These are phyloP conservation scores for Pichia exigua DNA, from an alignment of 805 yeast genomes.

Conservation along the genomic window DNA sequence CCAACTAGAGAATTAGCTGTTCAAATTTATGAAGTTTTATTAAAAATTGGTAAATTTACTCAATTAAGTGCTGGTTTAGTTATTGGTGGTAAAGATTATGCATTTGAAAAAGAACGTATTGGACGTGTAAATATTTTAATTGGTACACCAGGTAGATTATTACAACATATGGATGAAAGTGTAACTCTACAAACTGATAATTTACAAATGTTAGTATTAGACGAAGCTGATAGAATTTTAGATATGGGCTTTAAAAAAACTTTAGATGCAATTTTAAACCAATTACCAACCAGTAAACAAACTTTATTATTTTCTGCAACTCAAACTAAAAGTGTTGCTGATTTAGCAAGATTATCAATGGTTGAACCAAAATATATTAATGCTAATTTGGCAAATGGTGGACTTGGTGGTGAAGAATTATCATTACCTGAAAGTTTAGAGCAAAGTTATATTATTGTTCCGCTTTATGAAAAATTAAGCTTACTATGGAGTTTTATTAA, in stretches of 20 bases:
- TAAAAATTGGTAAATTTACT: constrained; percentile 70
- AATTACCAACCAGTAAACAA: constrained; percentile 74
- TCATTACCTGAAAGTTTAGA: constrained; percentile 75
- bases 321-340: constrained; percentile 73
- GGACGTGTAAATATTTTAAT: constrained; percentile 72
- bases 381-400: constrained; percentile 25
- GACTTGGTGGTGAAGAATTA: constrained; percentile 14
- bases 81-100: constrained; percentile 88
- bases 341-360: constrained; percentile 72
- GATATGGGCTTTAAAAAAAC: constrained; percentile 91
- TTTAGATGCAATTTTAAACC: constrained; percentile 69
- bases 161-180: constrained; percentile 88
- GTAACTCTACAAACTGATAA: constrained; percentile 69
- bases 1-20: constrained; percentile 91
- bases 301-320: constrained; percentile 85
- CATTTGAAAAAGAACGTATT: constrained; percentile 73
- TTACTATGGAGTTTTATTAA: constrained; percentile 79
- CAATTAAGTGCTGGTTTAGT: constrained; percentile 83
- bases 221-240: constrained; percentile 87
- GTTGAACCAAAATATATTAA: constrained; percentile 55
- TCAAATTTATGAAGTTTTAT: constrained; percentile 80
- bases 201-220: constrained; percentile 71
- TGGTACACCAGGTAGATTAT: constrained; percentile 86
- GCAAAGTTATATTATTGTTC: constrained; percentile 70
- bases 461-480: constrained; percentile 75